Evolutionary conservation across 495 filamentous ascomycete genomes (phyloP).

Genomic region (Immersiella caudata): DNA sequence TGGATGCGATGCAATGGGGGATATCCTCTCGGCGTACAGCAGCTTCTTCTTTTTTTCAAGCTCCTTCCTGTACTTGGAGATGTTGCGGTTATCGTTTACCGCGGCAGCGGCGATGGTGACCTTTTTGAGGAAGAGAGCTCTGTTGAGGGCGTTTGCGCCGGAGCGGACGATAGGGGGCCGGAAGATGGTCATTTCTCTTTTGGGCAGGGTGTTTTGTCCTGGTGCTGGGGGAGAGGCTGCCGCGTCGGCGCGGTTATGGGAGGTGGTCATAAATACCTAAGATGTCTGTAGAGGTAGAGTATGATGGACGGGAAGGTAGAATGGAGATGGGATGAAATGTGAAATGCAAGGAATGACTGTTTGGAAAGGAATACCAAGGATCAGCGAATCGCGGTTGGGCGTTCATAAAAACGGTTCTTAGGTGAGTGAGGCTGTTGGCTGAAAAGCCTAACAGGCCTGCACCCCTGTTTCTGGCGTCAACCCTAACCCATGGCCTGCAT

Average conservation of each 20-base stretch:
- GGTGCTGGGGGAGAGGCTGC: neutral
- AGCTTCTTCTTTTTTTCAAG: slow-evolving; percentile 62
- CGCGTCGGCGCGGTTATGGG: neutral
- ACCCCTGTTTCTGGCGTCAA: neutral
- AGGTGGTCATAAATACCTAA: neutral
- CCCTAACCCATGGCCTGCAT: neutral
- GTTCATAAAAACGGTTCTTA: neutral
- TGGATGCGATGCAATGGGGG: slow-evolving; percentile 58
- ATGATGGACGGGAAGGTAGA: no score
- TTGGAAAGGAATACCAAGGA: neutral
- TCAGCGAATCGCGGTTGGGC: slow-evolving; percentile 1
- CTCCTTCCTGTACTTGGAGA: slow-evolving; percentile 64
- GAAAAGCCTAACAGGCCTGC: neutral
- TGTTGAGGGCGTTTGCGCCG: slow-evolving; percentile 69
- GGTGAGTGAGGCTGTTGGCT: neutral
- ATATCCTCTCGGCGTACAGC: slow-evolving; percentile 55
- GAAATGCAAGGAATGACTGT: neutral
- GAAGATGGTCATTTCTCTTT: slow-evolving; percentile 52
- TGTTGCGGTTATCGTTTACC: slow-evolving; percentile 70
- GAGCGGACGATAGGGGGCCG: slow-evolving; percentile 78
- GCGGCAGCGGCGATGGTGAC: slow-evolving; percentile 78
- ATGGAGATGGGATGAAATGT: neutral
- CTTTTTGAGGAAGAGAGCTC: slow-evolving; percentile 76
- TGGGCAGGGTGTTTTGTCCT: neutral
- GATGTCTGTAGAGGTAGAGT: no score